Evolutionary conservation across 805 yeast species (phyloP), one percentile per base, ranked within the genome.

Genomic region (Debaryomyces hansenii): DNA sequence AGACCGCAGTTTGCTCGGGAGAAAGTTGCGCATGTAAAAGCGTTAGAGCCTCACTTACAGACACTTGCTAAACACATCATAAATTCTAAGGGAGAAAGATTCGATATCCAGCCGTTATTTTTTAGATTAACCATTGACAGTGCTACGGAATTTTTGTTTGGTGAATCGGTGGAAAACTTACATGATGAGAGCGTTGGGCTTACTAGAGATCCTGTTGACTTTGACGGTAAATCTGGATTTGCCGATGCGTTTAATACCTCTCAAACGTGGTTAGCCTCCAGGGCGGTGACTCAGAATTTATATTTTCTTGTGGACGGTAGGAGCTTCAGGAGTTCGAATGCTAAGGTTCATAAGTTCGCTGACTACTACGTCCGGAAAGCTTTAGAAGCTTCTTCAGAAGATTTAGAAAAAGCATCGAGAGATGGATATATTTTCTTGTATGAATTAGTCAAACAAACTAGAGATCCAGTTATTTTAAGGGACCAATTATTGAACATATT

Each of bases 1-100:
- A 63, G 75, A 50, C 77, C 77, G 2, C 75, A 72, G 50, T 72
- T 72, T 51, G 69, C 74, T 10, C 60, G 74, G 57, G 76, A 70
- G 45, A 74, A 72, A 52, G 66, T 71, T 44, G 66, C 74, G 6
- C 75, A 72, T 45, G 74, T 70, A 14, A 57, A 61, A 44, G 20
- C 62, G 5, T 59, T 71, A 53, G 77, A 72, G 46, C 73, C 75
- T 11, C 77, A 72, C 51, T 45, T 71, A 12, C 74, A 70, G 49
- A 57, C 56, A 9, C 57, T 72, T 39, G 63, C 62, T 12, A 53
- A 56, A 34, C 75, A 70, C 47, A 49, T 72, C 27, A 58, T 54
- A 35, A 58, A 60, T 10, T 20, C 46, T 20, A 39, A 50, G 3
- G 74, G 74, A 4, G 21, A 45, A 16, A 45, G 33, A 5, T 69